Evolutionary conservation across 192 early-diverging fungal species (phyloP).

Genomic region (Rhizophagus sp.): DNA sequence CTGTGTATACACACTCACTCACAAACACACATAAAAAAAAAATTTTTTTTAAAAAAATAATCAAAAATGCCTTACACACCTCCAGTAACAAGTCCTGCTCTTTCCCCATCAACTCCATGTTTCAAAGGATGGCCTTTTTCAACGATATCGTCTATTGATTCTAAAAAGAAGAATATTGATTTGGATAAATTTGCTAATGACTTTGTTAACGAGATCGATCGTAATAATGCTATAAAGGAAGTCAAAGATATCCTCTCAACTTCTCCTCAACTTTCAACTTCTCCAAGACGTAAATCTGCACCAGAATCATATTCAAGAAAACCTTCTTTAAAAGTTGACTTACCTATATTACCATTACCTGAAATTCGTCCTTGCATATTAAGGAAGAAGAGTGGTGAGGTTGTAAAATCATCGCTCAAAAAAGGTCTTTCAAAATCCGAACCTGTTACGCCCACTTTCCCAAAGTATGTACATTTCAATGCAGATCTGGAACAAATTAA

Average conservation of each 20-base stretch:
- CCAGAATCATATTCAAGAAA: slow-evolving; percentile 8
- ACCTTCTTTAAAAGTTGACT: background rate
- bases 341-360: background rate
- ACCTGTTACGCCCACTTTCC: slow-evolving; percentile 43
- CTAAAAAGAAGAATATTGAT: background rate
- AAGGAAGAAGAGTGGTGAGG: slow-evolving; percentile 25
- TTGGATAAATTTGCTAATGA: background rate
- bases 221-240: background rate
- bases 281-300: slow-evolving; percentile 24
- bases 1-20: too few species aligned
- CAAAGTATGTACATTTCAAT: slow-evolving; percentile 70
- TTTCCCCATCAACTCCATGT: background rate
- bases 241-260: slow-evolving; percentile 20
- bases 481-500: slow-evolving; percentile 68
- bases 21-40: too few species aligned
- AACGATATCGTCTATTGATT: background rate
- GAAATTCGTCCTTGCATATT: background rate
- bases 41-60: background rate
- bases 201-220: background rate
- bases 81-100: background rate
- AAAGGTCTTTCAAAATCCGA: slow-evolving; percentile 15
- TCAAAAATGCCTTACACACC: background rate
- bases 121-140: background rate
- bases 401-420: slow-evolving; percentile 24
- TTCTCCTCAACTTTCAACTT: slow-evolving; percentile 16